phyloP scores from a whole-genome alignment of 2,329 filamentous ascomycete species.

The Trichophyton rubrum region DNA sequence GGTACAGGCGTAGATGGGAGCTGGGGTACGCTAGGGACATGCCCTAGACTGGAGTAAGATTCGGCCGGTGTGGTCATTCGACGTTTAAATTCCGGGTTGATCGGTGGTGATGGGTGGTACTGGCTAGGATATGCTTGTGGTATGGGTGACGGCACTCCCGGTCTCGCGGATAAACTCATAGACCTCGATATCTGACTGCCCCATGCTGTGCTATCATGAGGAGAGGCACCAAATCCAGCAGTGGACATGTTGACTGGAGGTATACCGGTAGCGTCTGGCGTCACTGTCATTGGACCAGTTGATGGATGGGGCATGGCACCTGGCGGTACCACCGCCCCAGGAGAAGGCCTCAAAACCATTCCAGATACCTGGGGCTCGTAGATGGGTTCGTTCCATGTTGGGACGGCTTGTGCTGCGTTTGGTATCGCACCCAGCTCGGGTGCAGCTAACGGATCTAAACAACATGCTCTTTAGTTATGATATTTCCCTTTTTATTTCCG shows the following conservation, averaged over 20 bases:
- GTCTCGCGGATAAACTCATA: conserved; percentile 1
- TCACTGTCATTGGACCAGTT: background rate
- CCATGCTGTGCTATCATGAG: conserved; percentile 2
- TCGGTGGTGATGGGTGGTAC: conserved; percentile 2
- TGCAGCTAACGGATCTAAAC: conserved; percentile 21
- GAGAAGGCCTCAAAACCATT: background rate
- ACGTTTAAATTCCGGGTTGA: conserved; percentile 6
- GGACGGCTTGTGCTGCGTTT: conserved; percentile 20
- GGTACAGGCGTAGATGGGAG: background rate
- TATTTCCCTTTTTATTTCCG: background rate
- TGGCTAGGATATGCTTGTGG: background rate
- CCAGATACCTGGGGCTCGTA: conserved; percentile 26
- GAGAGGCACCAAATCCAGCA: background rate
- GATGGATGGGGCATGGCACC: conserved; percentile 7
- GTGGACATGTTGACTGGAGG: conserved; percentile 3
- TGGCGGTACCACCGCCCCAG: conserved; percentile 4
- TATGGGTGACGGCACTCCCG: conserved; percentile 1
- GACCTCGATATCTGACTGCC: background rate
- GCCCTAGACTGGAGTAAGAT: background rate
- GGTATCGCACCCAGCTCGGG: conserved; percentile 22
- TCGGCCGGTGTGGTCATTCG: conserved; percentile 3
- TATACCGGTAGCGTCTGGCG: conserved; percentile 4
- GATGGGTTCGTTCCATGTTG: conserved; percentile 27
- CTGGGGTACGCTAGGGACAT: conserved; percentile 4
- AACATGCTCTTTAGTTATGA: conserved; percentile 8